Base-by-base conservation (phyloP, 2,329 filamentous ascomycete genomes). In the Aspergillus fructus region DNA sequence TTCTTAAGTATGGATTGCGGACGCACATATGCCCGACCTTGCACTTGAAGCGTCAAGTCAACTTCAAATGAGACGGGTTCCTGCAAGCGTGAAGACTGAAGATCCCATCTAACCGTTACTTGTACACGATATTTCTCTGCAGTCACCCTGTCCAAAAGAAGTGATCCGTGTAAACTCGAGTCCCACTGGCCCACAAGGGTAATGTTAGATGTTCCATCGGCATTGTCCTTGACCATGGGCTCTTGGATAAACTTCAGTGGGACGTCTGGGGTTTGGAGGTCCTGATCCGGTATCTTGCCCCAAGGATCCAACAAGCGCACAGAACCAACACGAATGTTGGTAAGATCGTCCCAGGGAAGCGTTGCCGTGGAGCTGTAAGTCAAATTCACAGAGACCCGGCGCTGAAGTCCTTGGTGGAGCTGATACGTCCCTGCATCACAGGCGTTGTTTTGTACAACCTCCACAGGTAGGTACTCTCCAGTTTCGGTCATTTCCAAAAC, bases 141-240 rank as follows among this genome's bases (percentile, higher is more conserved):
- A 2, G 94, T 97, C 1, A 91, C 89, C 24, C 93, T 87, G 74
- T 99, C 93, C n/a, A 99, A 85, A 13, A 97, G 81, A n/a, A 96
- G 80, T 5, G 94, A 97, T 62, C 87, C 88, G 74, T 99, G 94
- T 64, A 94, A 81, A 68, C 92, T 96, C 0, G 93, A 97, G 71
- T 99, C 94, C 94, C 94, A 99, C 69, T 97, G 93, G 0, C 90
- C 92, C n/a, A 89, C 83, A 43, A 97, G 81, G 1, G 89, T 93
- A 39, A 97, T 87, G 71, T 89, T 92, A 37, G 88, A 89, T 0
- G 93, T 97, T 39, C 94, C 94, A 71, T 97, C 96, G 23, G 90
- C 86, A 69, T 97, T 96, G 57, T 90, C 87, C 61, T 89, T 89
- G 63, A 96, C 88, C 55, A 87, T 82, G 0, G 94, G 93, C 48